Evolutionary conservation across 2,329 filamentous ascomycete species (phyloP), one percentile per base, ranked within the genome.

Genomic region (Cadophora luteo-olivacea): DNA sequence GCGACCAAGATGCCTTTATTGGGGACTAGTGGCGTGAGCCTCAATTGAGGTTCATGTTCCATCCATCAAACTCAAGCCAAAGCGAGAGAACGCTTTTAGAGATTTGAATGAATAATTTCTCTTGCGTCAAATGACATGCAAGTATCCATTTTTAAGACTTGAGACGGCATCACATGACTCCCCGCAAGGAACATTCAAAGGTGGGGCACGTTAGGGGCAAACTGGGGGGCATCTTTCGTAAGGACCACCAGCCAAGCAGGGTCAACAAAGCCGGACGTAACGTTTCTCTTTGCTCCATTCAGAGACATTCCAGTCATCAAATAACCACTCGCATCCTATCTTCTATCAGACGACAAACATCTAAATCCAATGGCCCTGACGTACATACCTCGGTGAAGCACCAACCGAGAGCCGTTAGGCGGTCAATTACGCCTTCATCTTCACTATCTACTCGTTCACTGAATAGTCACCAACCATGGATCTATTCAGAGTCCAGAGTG

Each of bases 401-500:
- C 61, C 32, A 52, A 52, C 48, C 61, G 61, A 64, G 48, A 25
- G 48, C 25, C 25, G 14, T 4, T 25, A 38, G n/a, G n/a, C 24
- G 14, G 19, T 64, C 48, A 16, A 36, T 55, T 19, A 19, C 29
- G 49, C 33, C 36, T 29, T 19, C 33, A 41, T 57, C 22, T 48
- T 54, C 14, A 32, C 51, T 16, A 6, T 16, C 45, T 7, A 22
- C 45, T 36, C 51, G 38, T 24, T 16, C 60, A 62, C 49, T 38
- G 19, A 22, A 5, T 16, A 3, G 2, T 36, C 9, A 4, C 9
- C 33, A n/a, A 58, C 16, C 8, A 68, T 68, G 66, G 61, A 58
- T 2, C n/a, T 65, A 38, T 57, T 65, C 55, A 68, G 25, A 60
- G 22, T 68, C 36, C 66, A 54, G 48, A 58, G 36, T 5, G 57